Base-by-base conservation (phyloP, 495 filamentous ascomycete genomes). In the Amphirosellinia nigrospora region DNA sequence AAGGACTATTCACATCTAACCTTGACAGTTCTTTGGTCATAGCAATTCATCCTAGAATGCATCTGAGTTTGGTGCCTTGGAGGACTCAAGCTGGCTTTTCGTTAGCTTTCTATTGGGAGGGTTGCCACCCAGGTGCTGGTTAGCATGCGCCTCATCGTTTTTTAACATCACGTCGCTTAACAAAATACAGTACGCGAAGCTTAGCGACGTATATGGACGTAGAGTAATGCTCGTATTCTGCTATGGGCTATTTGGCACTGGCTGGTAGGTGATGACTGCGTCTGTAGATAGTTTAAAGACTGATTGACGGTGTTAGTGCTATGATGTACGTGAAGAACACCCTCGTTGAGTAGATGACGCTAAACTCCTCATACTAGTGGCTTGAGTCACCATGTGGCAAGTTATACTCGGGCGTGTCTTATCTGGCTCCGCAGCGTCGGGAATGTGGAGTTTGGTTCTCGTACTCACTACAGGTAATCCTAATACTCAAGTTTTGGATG, bases 1-100 rank as follows among this genome's bases (percentile, higher is more conserved):
- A 56, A 89, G 90, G 89, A 15, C 88, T 90, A 52, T 91, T 92
- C 61, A 85, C 91, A 23, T 86, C 85, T 16, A 87, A 89, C 71
- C 83, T 87, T 26, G 91, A 93, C 74, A 77, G 79, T 0, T 89
- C 88, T 1, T 82, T 93, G 0, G 82, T 92, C 0, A 79, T 92
- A 61, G 89, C 90, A 0, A 88, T 89, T 0, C 85, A 90, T 43
- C 84, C 84, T 9, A 81, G 78, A 43, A 89, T 93, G 87, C 90
- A 0, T 93, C 91, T 41, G 87, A 92, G 66, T 92, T 92, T 77
- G 80, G 88, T 69, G 82, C 81, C 38, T 73, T 92, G 11, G 82
- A 81, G 9, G 82, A 87, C 69, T 89, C 88, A 2, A 88, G 82
- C 65, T 93, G 90, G 91, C 74, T 93, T n/a, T 86, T 90, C 11